phyloP scores from a whole-genome alignment of 2,329 filamentous ascomycete species.

The Aotearoamyces nothofagi region DNA sequence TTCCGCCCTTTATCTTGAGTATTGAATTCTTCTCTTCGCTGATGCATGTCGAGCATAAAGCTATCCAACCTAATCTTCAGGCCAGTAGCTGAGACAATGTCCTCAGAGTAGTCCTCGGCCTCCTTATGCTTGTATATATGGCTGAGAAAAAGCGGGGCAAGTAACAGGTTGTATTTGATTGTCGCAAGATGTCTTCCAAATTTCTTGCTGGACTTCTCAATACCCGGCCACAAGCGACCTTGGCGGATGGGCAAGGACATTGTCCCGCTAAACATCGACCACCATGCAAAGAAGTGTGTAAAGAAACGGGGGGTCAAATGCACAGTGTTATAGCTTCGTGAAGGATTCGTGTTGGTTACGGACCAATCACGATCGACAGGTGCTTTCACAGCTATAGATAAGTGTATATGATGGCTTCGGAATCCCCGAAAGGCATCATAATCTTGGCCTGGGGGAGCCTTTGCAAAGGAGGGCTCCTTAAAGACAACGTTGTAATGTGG shows the following conservation, averaged over 20 bases:
- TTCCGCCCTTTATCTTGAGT: slow-evolving; percentile 64
- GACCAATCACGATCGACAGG: slow-evolving; percentile 81
- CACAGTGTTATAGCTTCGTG: slow-evolving; percentile 88
- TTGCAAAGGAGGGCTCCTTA: slow-evolving; percentile 63
- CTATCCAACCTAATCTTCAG: slow-evolving; percentile 91
- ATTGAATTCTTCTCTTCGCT: slow-evolving; percentile 82
- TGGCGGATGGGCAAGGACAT: slow-evolving; percentile 93
- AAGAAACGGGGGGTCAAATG: slow-evolving; percentile 94
- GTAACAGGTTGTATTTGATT: slow-evolving; percentile 88
- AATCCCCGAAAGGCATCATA: slow-evolving; percentile 98
- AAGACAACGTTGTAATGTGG: slow-evolving; percentile 87
- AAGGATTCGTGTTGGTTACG: slow-evolving; percentile 56
- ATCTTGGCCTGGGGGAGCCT: slow-evolving; percentile 33
- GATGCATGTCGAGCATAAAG: slow-evolving; percentile 93
- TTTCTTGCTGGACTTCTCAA: slow-evolving; percentile 96
- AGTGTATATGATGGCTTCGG: slow-evolving; percentile 88
- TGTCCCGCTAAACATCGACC: slow-evolving; percentile 87
- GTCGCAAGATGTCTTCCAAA: slow-evolving; percentile 95
- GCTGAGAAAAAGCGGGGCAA: slow-evolving; percentile 86
- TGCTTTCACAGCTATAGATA: slow-evolving; percentile 82
- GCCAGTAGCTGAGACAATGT: slow-evolving; percentile 80
- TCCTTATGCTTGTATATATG: slow-evolving; percentile 99
- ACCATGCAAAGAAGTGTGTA: slow-evolving; percentile 97
- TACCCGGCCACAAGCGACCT: slow-evolving; percentile 76
- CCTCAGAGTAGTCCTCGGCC: slow-evolving; percentile 66